A percentile compares a stretch with the other conserved stretches of the same genome.
phyloP scores from a whole-genome alignment of 441 rosid genomes.

The Rhodomyrtus psidioides region DNA sequence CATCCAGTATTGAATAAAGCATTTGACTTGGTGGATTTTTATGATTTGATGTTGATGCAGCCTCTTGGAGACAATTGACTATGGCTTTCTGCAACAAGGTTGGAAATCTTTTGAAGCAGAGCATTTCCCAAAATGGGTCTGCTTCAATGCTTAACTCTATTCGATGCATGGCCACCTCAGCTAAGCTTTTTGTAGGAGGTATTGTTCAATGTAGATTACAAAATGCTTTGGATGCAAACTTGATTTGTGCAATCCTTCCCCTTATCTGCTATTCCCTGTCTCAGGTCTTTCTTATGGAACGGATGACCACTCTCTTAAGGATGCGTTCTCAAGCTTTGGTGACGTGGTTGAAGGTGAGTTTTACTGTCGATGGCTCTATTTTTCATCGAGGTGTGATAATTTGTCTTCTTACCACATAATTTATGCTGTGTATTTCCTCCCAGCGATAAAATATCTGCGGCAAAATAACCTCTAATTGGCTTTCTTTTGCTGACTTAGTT shows the following conservation, averaged over 20 bases:
- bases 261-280: neutral
- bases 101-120: slow-evolving; percentile 42
- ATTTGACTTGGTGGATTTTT: neutral
- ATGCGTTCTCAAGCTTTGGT: slow-evolving; percentile 67
- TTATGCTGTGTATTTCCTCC: neutral
- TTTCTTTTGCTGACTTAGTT: neutral
- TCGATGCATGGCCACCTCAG: slow-evolving; percentile 36
- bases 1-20: neutral
- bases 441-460: neutral
- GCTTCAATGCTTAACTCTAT: slow-evolving; percentile 40
- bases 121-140: slow-evolving; percentile 16
- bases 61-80: neutral
- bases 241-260: neutral
- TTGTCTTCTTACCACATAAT: neutral
- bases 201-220: neutral
- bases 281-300: slow-evolving; percentile 68
- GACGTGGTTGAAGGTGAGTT: slow-evolving; percentile 59
- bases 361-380: neutral
- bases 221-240: neutral
- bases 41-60: neutral
- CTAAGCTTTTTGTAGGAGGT: slow-evolving; percentile 84
- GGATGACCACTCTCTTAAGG: slow-evolving; percentile 48
- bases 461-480: neutral
- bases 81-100: slow-evolving; percentile 60
- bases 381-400: neutral